Evolutionary conservation across 805 yeast genomes (phyloP), one percentile per base, ranked within the genome.

Genomic region (Yamadazyma laniorum): DNA sequence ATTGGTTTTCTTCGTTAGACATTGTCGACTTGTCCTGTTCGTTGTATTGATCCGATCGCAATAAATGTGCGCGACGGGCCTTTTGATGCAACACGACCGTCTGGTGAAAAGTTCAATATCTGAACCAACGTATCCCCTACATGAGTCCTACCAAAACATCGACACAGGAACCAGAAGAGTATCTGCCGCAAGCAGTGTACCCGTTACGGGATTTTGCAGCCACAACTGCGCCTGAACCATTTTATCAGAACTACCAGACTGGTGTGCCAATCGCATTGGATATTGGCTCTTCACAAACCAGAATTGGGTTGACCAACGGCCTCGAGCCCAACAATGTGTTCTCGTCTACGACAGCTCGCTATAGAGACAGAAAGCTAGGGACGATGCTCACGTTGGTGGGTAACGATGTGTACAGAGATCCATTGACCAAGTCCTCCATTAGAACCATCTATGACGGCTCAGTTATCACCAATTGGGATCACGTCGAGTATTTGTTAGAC

Each of bases 381-480:
- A 70, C 65, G 42, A 70, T 80, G 4, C 72, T 84, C 48, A 79
- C 93, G 0, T 71, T 85, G 40, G 80, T 87, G 3, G 99, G 99
- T 2, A 78, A 84, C 51, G 98, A 91, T 57, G 77, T 80, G 14
- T 78, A 71, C 52, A 55, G 85, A 21, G 98, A 90, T 50, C 74
- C 81, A 6, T 63, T 83, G 2, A 74, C 85, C 32, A 75, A 81
- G 45, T 71, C 85, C 13, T 81, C 82, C 37, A 75, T 86, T 23
- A 80, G 77, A 51, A 69, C 86, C 4, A 96, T 97, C 0, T 91
- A 76, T 55, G 99, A 93, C 58, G 96, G 95, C 0, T 76, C 86
- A 4, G 65, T 88, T 49, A 69, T 93, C 25, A 82, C 95, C 18
- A 95, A 90, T 58, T 95, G 98, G 98, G 98, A 93, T 40, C 76